Evolutionary conservation across 2,329 filamentous ascomycete genomes (phyloP), one percentile per base, ranked within the genome.

Genomic region (Clonostachys solani): DNA sequence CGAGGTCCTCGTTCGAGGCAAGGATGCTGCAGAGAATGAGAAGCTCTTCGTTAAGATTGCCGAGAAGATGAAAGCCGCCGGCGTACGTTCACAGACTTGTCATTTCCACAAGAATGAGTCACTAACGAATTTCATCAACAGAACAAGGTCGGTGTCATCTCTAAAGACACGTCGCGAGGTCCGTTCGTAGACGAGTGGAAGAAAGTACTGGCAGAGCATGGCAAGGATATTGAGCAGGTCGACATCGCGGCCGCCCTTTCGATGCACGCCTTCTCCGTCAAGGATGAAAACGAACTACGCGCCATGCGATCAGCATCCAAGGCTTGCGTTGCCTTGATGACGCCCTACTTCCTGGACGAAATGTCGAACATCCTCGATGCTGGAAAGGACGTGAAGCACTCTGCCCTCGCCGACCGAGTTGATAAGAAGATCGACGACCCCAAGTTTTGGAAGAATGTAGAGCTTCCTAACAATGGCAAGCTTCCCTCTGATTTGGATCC

Each of bases 161-260:
- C 86, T 43, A 96, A 95, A 71, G 92, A 96, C 62, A 83, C 78
- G 19, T 87, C 92, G 3, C 82, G 79, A 45, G 94, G 94, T 3
- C 91, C 91, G 1, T 97, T 99, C 59, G 85, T 92, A 60, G 91
- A 96, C 47, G 94, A 99, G 67, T 99, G 94, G 94, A 95, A 94
- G 70, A 89, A 89, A 56, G 69, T 83, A 5, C 92, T 89, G 57
- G 74, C 77, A 48, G 86, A 88, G 18, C 83, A 89, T 51, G 87
- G 86, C 64, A 92, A 94, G 63, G 92, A 95, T 52, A 72, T 90
- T 13, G 89, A 96, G 64, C 86, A 95, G 66, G 86, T 95, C 40
- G 95, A 99, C 60, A 85, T 96, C 53, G 81, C 87, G 5, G 69
- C 80, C 16, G 92, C 91, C 12, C 76, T 99, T 33, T 97, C 94